Percentiles rank a stretch among this genome's conserved stretches.
Evolutionary conservation across 352 stramenopile genomes (phyloP).

Genomic region (Globisporangium abappressorium): DNA sequence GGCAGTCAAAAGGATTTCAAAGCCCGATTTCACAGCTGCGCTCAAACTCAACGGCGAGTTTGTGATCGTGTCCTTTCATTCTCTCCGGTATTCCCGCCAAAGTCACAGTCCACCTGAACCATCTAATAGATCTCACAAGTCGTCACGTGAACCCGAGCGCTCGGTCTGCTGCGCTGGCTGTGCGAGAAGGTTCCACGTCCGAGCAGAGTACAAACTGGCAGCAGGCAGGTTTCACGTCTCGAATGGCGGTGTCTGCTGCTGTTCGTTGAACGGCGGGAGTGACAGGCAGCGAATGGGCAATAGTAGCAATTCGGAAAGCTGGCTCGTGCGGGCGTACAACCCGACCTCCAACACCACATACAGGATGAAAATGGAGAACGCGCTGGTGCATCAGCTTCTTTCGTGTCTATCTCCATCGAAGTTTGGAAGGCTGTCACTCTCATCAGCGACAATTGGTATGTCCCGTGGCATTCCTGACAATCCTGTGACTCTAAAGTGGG

Average conservation of each 20-base stretch:
- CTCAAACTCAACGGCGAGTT: conserved; percentile 58
- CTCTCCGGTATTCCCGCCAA: conserved; percentile 24
- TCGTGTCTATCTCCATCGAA: conserved; percentile 9
- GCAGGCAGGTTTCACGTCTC: conserved; percentile 29
- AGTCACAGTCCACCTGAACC: not conserved
- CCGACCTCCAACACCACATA: conserved; percentile 51
- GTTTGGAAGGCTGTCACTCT: conserved; percentile 4
- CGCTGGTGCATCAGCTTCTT: conserved; percentile 42
- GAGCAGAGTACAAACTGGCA: conserved; percentile 23
- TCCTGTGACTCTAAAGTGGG: conserved; percentile 26
- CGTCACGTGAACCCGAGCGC: not conserved
- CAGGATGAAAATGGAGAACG: conserved; percentile 41
- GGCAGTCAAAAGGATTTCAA: conserved; percentile 30
- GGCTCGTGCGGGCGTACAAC: conserved; percentile 72
- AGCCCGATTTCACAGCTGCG: conserved; percentile 37
- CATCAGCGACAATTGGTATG: not conserved
- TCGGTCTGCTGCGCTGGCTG: conserved; percentile 47
- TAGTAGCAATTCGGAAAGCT: conserved; percentile 22
- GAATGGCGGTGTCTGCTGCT: conserved; percentile 41
- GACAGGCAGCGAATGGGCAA: not conserved
- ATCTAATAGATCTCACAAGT: not conserved
- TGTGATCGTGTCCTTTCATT: conserved; percentile 60
- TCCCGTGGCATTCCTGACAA: not conserved
- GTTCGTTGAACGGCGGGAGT: conserved; percentile 29
- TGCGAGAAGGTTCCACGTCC: conserved; percentile 43